Evolutionary conservation across 805 yeast species (phyloP).

Genomic region (Saturnispora silvae): DNA sequence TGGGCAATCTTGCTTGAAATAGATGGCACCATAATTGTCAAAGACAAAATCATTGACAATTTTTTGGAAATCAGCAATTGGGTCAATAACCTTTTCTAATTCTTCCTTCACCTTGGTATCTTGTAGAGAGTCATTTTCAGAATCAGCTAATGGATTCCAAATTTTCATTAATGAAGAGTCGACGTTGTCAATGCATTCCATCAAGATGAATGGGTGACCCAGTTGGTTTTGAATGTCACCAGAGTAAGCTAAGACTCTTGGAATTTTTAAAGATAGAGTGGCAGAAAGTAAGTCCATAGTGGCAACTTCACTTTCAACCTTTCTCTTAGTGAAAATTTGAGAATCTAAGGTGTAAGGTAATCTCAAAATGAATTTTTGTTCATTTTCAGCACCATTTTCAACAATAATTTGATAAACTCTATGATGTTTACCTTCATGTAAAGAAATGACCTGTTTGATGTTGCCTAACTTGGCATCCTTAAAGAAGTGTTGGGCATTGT

Average conservation of each 20-base stretch:
- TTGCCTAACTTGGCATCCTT: constrained; percentile 17
- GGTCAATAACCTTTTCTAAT: constrained; percentile 53
- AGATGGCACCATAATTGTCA: constrained; percentile 71
- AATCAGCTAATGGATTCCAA: constrained; percentile 73
- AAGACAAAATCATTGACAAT: constrained; percentile 37
- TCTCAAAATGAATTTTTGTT: constrained; percentile 54
- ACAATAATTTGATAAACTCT: constrained; percentile 62
- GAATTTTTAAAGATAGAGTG: constrained; percentile 60
- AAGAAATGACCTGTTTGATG: constrained; percentile 65
- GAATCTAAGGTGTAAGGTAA: constrained; percentile 75
- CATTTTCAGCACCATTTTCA: constrained; percentile 23
- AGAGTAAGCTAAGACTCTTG: constrained; percentile 63
- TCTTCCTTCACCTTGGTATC: constrained; percentile 38
- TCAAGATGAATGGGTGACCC: constrained; percentile 64
- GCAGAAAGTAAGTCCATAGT: constrained; percentile 71
- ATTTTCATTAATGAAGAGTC: constrained; percentile 58
- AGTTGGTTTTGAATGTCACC: constrained; percentile 50
- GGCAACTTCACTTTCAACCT: constrained; percentile 84
- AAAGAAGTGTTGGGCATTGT: constrained; percentile 15
- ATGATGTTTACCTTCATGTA: constrained; percentile 93
- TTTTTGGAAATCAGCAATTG: constrained; percentile 45
- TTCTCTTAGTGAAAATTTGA: constrained; percentile 50
- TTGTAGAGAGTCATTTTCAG: constrained; percentile 35
- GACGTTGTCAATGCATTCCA: constrained; percentile 73
- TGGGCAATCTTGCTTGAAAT: constrained; percentile 62